These are phyloP conservation scores for Manihot esculenta DNA, from an alignment of 441 rosid species.

Conservation along the genomic window DNA sequence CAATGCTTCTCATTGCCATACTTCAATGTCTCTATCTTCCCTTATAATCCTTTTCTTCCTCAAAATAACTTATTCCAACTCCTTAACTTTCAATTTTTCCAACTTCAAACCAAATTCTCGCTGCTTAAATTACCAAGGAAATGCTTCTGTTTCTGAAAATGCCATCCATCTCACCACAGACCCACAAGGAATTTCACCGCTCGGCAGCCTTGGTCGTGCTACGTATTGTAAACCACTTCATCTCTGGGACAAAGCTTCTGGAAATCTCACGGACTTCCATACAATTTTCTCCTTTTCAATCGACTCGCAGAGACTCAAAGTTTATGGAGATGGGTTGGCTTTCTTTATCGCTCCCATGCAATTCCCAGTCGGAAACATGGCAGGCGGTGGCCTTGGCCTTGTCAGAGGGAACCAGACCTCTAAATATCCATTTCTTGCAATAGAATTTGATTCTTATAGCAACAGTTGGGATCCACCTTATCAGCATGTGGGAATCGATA, in stretches of 20 bases:
- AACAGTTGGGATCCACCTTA: constrained; percentile 9
- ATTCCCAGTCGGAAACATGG: background rate
- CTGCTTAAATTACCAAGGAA: background rate
- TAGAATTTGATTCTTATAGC: constrained; percentile 32
- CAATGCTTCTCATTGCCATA: background rate
- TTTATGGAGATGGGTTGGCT: constrained; percentile 24
- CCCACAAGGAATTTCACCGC: rapidly evolving
- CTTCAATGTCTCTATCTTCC: background rate
- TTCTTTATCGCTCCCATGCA: constrained; percentile 31
- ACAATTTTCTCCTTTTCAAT: constrained; percentile 32
- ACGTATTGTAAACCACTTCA: constrained; percentile 15
- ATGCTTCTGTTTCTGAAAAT: background rate
- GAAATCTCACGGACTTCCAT: constrained; percentile 22
- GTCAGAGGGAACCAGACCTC: rapidly evolving
- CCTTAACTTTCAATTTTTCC: constrained; percentile 1
- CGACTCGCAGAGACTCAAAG: background rate
- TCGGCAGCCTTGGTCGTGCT: background rate
- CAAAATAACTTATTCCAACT: no score
- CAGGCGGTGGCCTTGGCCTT: constrained; percentile 30
- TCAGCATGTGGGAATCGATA: constrained; percentile 33
- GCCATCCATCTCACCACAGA: background rate
- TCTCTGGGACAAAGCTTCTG: constrained; percentile 28
- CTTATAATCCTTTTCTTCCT: background rate
- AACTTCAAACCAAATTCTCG: background rate
- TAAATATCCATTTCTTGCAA: constrained; percentile 27